Conservation (phyloP, 2,329 filamentous ascomycete species). For the Aspergillus intermedius region DNA sequence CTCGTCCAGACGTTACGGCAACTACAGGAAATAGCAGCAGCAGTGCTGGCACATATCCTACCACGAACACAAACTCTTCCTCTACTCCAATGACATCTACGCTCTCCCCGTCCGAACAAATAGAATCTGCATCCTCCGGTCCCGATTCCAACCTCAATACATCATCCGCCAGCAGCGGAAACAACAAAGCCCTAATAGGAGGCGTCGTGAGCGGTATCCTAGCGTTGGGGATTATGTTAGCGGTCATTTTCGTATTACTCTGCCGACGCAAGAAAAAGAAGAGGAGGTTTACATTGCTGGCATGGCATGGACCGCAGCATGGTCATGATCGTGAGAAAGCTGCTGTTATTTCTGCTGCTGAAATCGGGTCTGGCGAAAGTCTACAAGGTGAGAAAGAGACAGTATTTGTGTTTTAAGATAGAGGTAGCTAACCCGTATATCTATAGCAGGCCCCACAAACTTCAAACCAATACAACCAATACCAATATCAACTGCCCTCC, state of each 20-base stretch:
- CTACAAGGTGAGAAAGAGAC: not conserved
- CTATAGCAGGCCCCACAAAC: not conserved
- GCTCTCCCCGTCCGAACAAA: not conserved
- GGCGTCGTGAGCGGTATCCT: conserved; percentile 14
- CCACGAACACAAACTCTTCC: not conserved
- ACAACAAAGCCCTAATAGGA: conserved; percentile 15
- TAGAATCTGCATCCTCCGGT: not conserved
- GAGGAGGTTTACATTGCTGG: not conserved
- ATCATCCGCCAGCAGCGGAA: conserved; percentile 1
- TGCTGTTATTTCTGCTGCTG: not conserved
- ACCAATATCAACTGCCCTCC: not conserved
- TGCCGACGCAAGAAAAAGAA: conserved; percentile 10
- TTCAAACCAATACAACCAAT: not conserved
- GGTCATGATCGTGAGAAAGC: not conserved
- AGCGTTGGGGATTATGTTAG: conserved; percentile 6
- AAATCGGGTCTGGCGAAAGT: not conserved
- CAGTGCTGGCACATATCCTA: no score
- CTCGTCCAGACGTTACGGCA: no score
- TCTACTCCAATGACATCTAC: not conserved
- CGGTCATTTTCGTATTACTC: conserved; percentile 9
- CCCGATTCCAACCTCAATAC: not conserved
- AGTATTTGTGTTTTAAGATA: not conserved
- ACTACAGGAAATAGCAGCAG: no score
- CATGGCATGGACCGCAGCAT: not conserved
- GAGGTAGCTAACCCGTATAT: not conserved